Conservation (phyloP, 2,329 filamentous ascomycete species). For the Thyridium curvatum region DNA sequence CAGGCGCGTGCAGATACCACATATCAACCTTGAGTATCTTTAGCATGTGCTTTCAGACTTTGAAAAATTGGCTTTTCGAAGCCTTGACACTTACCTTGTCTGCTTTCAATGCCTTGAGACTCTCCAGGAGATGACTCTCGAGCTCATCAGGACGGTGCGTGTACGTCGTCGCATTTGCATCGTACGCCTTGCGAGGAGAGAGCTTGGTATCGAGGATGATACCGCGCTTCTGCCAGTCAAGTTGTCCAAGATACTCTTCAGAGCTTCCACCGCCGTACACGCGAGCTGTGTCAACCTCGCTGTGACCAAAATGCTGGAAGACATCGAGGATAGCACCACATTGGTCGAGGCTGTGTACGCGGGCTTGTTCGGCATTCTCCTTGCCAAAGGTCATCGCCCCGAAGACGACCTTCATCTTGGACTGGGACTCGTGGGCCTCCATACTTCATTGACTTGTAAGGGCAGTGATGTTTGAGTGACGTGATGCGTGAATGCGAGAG, state of each 20-base stretch:
- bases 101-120: constrained; percentile 28
- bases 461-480: no score
- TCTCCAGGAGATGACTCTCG: constrained; percentile 22
- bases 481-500: no score
- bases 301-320: constrained; percentile 59
- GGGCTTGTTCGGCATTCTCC: constrained; percentile 15
- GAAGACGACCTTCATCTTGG: constrained; percentile 16
- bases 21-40: constrained; percentile 27
- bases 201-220: constrained; percentile 36
- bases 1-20: constrained; percentile 44
- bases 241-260: constrained; percentile 42
- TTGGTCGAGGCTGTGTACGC: constrained; percentile 31
- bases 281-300: constrained; percentile 65
- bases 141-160: constrained; percentile 20
- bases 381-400: constrained; percentile 21
- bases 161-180: constrained; percentile 6
- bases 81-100: constrained; percentile 15
- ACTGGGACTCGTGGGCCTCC: no score
- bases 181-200: constrained; percentile 18
- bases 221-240: constrained; percentile 28
- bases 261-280: constrained; percentile 58
- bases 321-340: constrained; percentile 56
- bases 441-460: no score
- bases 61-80: not conserved
- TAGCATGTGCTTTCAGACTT: not conserved